Conservation (phyloP, 192 early-diverging fungal species). For the Phlyctochytrium planicorne region DNA sequence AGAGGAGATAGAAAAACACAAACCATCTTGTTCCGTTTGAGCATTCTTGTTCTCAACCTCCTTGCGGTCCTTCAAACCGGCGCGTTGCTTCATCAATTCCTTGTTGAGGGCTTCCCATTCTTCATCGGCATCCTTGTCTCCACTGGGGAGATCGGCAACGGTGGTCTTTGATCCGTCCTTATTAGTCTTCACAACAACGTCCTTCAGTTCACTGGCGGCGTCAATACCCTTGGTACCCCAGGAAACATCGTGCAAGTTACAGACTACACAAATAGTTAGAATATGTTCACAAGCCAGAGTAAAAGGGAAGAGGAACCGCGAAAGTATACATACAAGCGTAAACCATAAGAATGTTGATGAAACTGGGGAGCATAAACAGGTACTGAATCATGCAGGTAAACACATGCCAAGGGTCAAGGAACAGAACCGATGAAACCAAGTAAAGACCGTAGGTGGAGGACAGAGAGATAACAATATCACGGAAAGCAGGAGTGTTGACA, state of each 20-base stretch:
- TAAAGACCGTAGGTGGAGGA: conserved; percentile 49
- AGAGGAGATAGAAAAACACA: background rate
- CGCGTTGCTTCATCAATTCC: conserved; percentile 50
- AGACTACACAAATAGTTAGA: conserved; percentile 27
- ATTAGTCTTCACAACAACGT: conserved; percentile 66
- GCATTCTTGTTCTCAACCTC: conserved; percentile 47
- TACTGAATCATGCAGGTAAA: conserved; percentile 51
- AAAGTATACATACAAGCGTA: conserved; percentile 41
- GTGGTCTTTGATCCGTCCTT: conserved; percentile 63
- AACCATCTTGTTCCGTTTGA: conserved; percentile 39
- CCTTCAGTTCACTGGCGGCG: conserved; percentile 60
- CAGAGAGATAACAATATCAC: conserved; percentile 41
- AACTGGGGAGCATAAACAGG: conserved; percentile 42
- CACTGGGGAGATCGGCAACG: conserved; percentile 68
- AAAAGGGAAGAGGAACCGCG: background rate
- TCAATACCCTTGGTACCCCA: conserved; percentile 61
- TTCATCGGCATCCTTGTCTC: conserved; percentile 69
- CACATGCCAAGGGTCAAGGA: conserved; percentile 51
- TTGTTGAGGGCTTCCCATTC: conserved; percentile 42
- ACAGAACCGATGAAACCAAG: conserved; percentile 34
- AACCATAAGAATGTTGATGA: conserved; percentile 49
- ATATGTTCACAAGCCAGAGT: background rate
- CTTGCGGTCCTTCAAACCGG: conserved; percentile 39
- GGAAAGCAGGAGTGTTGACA: conserved; percentile 33
- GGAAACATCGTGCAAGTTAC: conserved; percentile 58